Base-by-base conservation (phyloP, 805 yeast species). In the Candida awuae region DNA sequence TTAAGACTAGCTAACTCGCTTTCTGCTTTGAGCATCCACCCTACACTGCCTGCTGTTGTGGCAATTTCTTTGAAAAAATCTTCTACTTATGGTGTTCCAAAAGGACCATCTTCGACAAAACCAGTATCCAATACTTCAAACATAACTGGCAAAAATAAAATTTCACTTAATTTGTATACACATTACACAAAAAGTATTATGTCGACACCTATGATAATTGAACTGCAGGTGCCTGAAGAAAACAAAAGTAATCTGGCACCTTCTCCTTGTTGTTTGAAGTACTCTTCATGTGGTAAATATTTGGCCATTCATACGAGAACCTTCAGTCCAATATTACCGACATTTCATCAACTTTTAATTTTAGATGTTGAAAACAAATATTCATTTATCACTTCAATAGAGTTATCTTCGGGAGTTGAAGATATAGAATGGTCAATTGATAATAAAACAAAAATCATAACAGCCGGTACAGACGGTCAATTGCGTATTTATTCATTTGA, bases 251-350 rank as follows among this genome's bases (percentile, higher is more conserved):
- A 29, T 14, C n/a, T 33, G 4, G 16, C 29, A 8, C 7, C 32
- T 12, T 15, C 21, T 6, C 49, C 49, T 19, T 35, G 33, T 26
- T 28, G 36, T 31, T 32, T 43, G 17, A 40, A 39, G 18, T 43
- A 40, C 21, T 45, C 49, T 26, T 19, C 29, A 21, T 32, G 38
- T 29, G 46, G 46, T n/a, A 32, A 36, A 8, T 35, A 32, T 19
- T 22, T 45, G 18, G 39, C 36, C 9, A 10, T 45, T 15, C 36
- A 35, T 27, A 27, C 39, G 16, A 31, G 34, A 32, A 15, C 37
- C 3, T 26, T 19, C 16, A 14, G 19, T n/a, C 20, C 19, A 16
- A 8, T 22, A 19, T 9, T 9, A 16, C 10, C 17, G 21, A 17
- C 39, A 26, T 29, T n/a, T 16, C 15, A 22, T 21, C 35, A 32